Percentiles rank a stretch among this genome's conserved stretches.
phyloP scores from a whole-genome alignment of 306 rosid genomes.

The Begonia masoniana region DNA sequence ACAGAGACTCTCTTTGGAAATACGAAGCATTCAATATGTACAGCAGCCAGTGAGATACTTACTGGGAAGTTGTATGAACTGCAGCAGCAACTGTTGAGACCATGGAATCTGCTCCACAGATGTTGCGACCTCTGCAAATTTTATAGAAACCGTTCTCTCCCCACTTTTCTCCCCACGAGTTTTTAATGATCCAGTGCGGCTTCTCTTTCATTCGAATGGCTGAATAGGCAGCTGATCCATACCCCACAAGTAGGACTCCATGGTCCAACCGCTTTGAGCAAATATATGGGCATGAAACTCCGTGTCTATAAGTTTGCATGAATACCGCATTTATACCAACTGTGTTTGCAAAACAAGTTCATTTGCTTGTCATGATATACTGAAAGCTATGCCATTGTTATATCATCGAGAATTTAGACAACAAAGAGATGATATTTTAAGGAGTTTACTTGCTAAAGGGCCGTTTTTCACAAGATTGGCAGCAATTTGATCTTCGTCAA shows the following conservation, averaged over 20 bases:
- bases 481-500: conserved; percentile 79
- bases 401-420: not conserved
- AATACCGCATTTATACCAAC: conserved; percentile 92
- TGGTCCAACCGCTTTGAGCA: conserved; percentile 69
- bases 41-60: not conserved
- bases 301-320: conserved; percentile 89
- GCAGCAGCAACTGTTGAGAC: conserved; percentile 79
- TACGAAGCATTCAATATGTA: too few species aligned
- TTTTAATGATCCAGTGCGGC: conserved; percentile 86
- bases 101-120: conserved; percentile 87
- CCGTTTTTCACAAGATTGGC: conserved; percentile 90
- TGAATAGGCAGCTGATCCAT: conserved; percentile 61
- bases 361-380: too few species aligned
- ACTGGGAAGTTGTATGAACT: conserved; percentile 20
- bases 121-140: conserved; percentile 68
- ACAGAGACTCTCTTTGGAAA: too few species aligned
- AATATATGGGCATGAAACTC: conserved; percentile 90
- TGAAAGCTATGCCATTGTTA: too few species aligned
- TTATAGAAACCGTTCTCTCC: conserved; percentile 90
- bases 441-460: conserved; percentile 70
- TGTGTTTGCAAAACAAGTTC: conserved; percentile 16
- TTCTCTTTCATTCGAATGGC: conserved; percentile 77
- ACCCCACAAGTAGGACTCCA: conserved; percentile 81
- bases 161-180: conserved; percentile 92
- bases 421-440: not conserved